Base-by-base conservation (phyloP, 768 basidiomycete genomes). In the Podaxis pistillaris region DNA sequence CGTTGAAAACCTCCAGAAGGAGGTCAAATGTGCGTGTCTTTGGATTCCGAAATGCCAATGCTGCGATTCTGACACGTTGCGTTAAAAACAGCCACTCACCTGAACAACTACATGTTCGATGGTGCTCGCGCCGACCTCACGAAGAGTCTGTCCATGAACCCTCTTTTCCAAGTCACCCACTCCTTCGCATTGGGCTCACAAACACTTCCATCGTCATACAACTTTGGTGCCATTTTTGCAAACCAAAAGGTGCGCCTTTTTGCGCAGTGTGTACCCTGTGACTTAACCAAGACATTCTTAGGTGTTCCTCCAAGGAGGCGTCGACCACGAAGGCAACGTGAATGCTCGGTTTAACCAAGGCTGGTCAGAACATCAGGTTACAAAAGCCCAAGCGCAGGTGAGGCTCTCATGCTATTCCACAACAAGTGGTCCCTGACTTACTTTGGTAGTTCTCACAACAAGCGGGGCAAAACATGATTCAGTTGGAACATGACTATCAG, bases 111-210 rank as follows among this genome's bases (percentile, higher is more conserved):
- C 79, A 87, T 94, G 71, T 98, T 98, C 74, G 97, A 99, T 80
- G 97, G 97, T 67, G 97, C 91, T 28, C 84, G 96, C 68, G 97
- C 96, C 36, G 97, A 99, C 80, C 81, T 98, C 68, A 90, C 93
- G 53, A 99, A 98, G 79, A 89, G 85, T 68, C 81, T 98, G 68
- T 96, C 94, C 30, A 83, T 90, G 74, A 93, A 87, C 74, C 97
- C 97, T n/a, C 86, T 92, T 56, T 98, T 98, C 85, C 96, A 98
- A 81, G 91, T 98, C 69, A 96, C 95, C 64, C 97, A 99, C 75
- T 92, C 94, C 24, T 98, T 99, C 78, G 83, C 88, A 63, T 80
- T 98, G 62, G 97, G 94, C 19, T 94, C 93, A 19, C 90, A 91
- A 74, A 85, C 88, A n/a, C 75, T 82, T 0, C 85, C 93, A 1